Conservation (phyloP, 371 early-diverging fungal genomes). For the Capniomyces stellatus region DNA sequence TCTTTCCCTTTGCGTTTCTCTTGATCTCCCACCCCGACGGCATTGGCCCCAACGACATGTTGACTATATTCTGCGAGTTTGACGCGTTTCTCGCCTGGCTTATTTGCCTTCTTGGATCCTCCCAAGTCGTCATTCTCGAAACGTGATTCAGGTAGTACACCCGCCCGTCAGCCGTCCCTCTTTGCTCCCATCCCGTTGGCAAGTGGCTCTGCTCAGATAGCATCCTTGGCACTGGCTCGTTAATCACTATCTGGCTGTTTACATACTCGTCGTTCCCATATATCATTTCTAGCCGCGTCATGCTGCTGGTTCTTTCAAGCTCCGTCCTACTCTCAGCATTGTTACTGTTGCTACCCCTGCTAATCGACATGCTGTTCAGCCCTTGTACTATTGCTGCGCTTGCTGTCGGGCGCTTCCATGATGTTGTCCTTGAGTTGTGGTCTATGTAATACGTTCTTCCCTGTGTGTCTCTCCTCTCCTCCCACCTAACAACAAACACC, state of each 20-base stretch:
- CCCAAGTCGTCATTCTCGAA: constrained; percentile 80
- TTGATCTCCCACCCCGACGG: constrained; percentile 97
- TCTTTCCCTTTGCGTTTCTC: constrained; percentile 74
- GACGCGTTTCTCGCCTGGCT: constrained; percentile 78
- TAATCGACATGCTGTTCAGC: too few species aligned
- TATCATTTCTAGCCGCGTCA: too few species aligned
- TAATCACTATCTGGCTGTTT: too few species aligned
- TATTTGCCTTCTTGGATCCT: constrained; percentile 75
- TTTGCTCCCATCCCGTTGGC: constrained; percentile 75
- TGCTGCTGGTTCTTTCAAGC: too few species aligned
- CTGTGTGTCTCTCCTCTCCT: constrained; percentile 84
- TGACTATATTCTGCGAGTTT: constrained; percentile 28
- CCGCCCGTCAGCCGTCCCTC: constrained; percentile 55
- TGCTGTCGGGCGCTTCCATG: constrained; percentile 94
- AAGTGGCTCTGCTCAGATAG: too few species aligned
- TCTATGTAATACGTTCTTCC: constrained; percentile 90
- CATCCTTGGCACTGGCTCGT: too few species aligned
- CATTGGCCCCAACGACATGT: constrained; percentile 44
- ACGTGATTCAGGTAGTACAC: constrained; percentile 82
- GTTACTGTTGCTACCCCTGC: too few species aligned
- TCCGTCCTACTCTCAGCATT: too few species aligned
- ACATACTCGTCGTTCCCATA: too few species aligned
- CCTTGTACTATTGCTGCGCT: too few species aligned
- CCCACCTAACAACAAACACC: too few species aligned
- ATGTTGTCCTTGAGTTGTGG: constrained; percentile 82